A percentile compares a stretch with the other conserved stretches of the same genome.
These are phyloP conservation scores for Brassica hybrid DNA, from an alignment of 441 rosid genomes.

Conservation along the genomic window DNA sequence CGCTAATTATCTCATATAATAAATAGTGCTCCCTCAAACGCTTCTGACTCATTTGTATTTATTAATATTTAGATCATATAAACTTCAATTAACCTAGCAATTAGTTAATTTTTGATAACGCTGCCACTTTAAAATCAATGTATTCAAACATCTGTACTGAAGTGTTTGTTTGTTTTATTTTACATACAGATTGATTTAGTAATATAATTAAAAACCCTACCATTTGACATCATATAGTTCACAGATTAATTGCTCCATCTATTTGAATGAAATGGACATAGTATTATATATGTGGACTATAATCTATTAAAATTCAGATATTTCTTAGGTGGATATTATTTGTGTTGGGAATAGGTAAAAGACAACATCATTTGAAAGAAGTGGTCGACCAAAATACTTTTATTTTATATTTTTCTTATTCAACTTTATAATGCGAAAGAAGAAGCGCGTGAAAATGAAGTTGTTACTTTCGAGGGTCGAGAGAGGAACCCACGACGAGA, in stretches of 20 bases:
- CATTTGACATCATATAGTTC: not conserved
- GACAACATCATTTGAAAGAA: conserved; percentile 39
- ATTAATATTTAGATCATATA: not conserved
- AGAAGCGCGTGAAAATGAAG: conserved; percentile 36
- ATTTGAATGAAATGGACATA: conserved; percentile 9
- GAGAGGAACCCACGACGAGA: conserved; percentile 43
- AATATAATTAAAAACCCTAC: not conserved
- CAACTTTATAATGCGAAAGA: not conserved
- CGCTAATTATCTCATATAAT: no score
- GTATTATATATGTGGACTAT: not conserved
- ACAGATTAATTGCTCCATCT: not conserved
- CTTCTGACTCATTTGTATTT: not conserved
- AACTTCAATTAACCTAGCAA: not conserved
- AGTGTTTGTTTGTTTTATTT: not conserved
- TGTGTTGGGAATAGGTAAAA: conserved; percentile 35
- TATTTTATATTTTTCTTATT: not conserved
- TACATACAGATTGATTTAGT: not conserved
- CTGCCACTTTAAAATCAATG: not conserved
- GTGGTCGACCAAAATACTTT: conserved; percentile 35
- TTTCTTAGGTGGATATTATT: not conserved
- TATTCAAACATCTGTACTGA: not conserved
- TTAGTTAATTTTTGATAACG: not conserved
- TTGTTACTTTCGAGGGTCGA: conserved; percentile 3
- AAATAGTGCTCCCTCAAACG: no score
- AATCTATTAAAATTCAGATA: not conserved